phyloP scores from a whole-genome alignment of 2,329 filamentous ascomycete species.

The Teratosphaeria epicoccoides region DNA sequence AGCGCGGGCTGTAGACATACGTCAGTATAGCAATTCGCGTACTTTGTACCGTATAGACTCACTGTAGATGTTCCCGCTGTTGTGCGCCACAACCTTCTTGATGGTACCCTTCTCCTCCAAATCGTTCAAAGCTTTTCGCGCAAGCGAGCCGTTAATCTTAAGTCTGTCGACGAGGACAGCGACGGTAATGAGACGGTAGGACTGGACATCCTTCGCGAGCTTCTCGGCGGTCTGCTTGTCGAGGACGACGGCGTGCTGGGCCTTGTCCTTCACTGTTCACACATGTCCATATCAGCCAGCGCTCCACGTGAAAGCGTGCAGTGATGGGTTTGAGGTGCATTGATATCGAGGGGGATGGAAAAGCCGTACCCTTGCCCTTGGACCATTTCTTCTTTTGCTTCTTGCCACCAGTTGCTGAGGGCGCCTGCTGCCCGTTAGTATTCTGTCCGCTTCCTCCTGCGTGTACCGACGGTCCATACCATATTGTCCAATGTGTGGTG shows the following conservation, averaged over 20 bases:
- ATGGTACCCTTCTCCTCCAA: conserved; percentile 97
- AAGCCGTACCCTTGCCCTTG: conserved; percentile 35
- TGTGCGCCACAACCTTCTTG: conserved; percentile 94
- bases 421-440: not conserved
- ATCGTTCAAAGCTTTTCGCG: conserved; percentile 77
- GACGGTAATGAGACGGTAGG: conserved; percentile 98
- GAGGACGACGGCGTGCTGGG: conserved; percentile 96
- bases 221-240: conserved; percentile 97
- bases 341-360: too few species aligned
- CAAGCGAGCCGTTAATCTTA: conserved; percentile 99
- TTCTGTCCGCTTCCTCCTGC: not conserved
- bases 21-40: not conserved
- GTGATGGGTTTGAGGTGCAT: not conserved
- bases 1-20: conserved; percentile 1
- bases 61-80: conserved; percentile 96
- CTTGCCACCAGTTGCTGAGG: conserved; percentile 41
- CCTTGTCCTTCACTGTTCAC: conserved; percentile 89
- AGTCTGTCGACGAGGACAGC: conserved; percentile 97
- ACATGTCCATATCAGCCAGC: not conserved
- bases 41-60: conserved; percentile 1
- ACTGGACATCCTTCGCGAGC: conserved; percentile 99
- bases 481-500: conserved; percentile 4
- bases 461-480: not conserved
- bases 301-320: not conserved
- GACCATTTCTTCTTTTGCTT: conserved; percentile 79